A percentile compares a stretch with the other conserved stretches of the same genome.
Conservation (phyloP, 108 stramenopile genomes). For the Fragilaria radians region DNA sequence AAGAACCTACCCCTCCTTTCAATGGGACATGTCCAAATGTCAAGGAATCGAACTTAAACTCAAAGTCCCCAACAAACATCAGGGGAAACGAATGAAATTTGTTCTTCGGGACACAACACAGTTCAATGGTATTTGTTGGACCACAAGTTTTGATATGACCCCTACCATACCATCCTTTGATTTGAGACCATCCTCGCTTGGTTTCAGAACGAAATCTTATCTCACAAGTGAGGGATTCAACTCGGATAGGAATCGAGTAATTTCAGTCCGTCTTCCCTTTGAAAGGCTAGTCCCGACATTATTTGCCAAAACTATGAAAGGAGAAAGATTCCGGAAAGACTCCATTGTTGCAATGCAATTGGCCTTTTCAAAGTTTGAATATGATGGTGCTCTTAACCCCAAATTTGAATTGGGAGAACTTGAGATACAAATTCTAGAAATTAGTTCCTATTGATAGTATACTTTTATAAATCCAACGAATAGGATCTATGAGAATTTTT, state of each 20-base stretch:
- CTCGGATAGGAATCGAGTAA: not conserved
- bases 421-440: slow-evolving; percentile 42
- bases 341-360: slow-evolving; percentile 60
- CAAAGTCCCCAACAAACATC: slow-evolving; percentile 4
- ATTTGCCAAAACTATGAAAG: slow-evolving; percentile 51
- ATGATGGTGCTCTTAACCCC: slow-evolving; percentile 50
- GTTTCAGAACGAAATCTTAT: not conserved
- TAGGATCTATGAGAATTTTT: too few species aligned
- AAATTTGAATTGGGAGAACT: slow-evolving; percentile 59
- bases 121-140: slow-evolving; percentile 83
- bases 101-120: slow-evolving; percentile 65
- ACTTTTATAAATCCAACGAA: too few species aligned
- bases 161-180: too few species aligned
- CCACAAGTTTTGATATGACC: slow-evolving; percentile 48
- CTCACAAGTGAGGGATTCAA: not conserved
- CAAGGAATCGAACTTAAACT: slow-evolving; percentile 49
- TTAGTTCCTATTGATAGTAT: slow-evolving; percentile 36
- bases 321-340: slow-evolving; percentile 27
- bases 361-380: slow-evolving; percentile 79
- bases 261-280: slow-evolving; percentile 42
- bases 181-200: not conserved
- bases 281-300: slow-evolving; percentile 52
- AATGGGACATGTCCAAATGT: slow-evolving; percentile 57
- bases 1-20: slow-evolving; percentile 48
- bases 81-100: slow-evolving; percentile 45